Conservation (phyloP, 2,329 filamentous ascomycete genomes). For the Hymenoscyphus occultus region DNA sequence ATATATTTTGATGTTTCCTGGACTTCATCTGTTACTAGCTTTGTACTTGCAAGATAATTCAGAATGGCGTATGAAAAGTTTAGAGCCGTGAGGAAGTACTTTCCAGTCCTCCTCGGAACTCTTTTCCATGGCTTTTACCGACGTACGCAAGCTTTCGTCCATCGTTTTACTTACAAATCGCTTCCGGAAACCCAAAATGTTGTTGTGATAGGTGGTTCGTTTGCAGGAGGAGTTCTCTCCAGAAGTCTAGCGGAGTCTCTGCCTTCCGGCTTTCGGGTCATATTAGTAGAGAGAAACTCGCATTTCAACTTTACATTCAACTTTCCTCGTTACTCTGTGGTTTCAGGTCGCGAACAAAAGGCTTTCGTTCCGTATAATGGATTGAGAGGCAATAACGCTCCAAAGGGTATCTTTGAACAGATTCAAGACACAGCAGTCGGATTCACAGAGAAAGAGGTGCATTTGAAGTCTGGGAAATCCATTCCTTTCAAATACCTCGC, state of each 20-base stretch:
- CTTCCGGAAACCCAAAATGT: conserved; percentile 34
- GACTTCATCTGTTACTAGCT: neutral
- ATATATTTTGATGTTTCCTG: neutral
- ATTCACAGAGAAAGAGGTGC: conserved; percentile 35
- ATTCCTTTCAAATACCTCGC: conserved; percentile 43
- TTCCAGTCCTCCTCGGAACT: conserved; percentile 12
- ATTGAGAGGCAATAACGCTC: conserved; percentile 28
- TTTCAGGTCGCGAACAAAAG: conserved; percentile 43
- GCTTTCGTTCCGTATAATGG: conserved; percentile 49
- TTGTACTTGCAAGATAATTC: neutral
- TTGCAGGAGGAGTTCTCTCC: conserved; percentile 40
- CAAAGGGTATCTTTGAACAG: conserved; percentile 35
- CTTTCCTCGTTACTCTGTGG: conserved; percentile 48
- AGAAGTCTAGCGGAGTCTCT: conserved; percentile 39
- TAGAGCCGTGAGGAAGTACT: conserved; percentile 10
- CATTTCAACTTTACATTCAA: conserved; percentile 50
- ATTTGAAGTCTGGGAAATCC: conserved; percentile 36
- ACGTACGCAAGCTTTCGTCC: conserved; percentile 17
- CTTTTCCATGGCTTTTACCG: conserved; percentile 11
- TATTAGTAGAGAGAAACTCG: conserved; percentile 49
- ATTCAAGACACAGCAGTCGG: conserved; percentile 35
- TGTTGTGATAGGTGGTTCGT: conserved; percentile 45
- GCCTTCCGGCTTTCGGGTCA: conserved; percentile 44
- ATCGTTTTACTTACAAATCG: conserved; percentile 19
- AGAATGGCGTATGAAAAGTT: conserved; percentile 10